Evolutionary conservation across 306 rosid species (phyloP).

Genomic region (Senna siamea): DNA sequence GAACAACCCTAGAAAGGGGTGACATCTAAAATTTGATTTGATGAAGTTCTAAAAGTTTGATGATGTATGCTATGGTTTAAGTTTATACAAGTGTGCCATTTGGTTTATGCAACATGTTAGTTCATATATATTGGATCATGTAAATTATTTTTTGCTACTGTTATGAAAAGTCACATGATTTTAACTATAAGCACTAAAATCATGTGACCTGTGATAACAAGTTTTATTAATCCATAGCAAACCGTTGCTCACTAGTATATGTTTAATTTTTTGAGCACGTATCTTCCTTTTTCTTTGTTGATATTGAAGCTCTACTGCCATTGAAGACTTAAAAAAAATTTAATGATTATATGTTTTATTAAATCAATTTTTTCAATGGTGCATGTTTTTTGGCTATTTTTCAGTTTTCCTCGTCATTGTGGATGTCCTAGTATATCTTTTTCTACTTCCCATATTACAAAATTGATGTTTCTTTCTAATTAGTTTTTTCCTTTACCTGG

Average conservation of each 20-base stretch:
- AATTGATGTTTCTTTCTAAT: constrained; percentile 33
- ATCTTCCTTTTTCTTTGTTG: constrained; percentile 33
- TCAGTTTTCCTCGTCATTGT: constrained; percentile 9
- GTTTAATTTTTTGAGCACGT: constrained; percentile 27
- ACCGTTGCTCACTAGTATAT: constrained; percentile 33
- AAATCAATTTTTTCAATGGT: too few relatives aligned
- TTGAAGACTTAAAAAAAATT: constrained; percentile 95
- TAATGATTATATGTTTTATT: too few relatives aligned
- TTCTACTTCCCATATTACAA: constrained; percentile 20
- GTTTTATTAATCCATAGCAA: constrained; percentile 13
- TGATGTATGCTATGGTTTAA: too few relatives aligned
- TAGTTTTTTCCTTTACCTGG: constrained; percentile 69
- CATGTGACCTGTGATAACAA: background rate
- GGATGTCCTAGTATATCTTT: background rate
- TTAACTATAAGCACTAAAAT: constrained; percentile 12
- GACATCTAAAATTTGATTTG: too few relatives aligned
- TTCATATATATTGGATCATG: too few relatives aligned
- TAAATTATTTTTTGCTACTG: too few relatives aligned
- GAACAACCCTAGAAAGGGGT: too few relatives aligned
- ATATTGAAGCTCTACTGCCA: constrained; percentile 82
- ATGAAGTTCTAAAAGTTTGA: too few relatives aligned
- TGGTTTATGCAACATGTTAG: too few relatives aligned
- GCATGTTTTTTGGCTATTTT: constrained; percentile 9
- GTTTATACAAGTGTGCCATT: too few relatives aligned
- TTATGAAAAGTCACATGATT: too few relatives aligned